phyloP scores from a whole-genome alignment of 768 basidiomycete genomes.

The Rossbeevera mucosa region DNA sequence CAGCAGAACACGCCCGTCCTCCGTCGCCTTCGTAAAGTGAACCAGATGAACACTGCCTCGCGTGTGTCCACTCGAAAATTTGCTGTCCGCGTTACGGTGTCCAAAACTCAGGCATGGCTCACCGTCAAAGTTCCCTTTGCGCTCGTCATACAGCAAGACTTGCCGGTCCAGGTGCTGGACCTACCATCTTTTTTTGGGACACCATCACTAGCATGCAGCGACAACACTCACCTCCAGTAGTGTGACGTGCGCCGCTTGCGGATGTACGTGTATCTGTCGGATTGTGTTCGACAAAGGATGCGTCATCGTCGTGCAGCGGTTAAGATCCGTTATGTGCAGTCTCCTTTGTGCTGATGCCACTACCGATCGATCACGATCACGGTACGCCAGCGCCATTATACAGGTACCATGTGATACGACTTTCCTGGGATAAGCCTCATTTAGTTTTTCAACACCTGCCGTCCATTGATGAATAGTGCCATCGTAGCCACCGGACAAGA shows the following conservation, averaged over 20 bases:
- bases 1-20: slow-evolving; percentile 40
- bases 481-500: slow-evolving; percentile 49
- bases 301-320: slow-evolving; percentile 27
- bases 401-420: slow-evolving; percentile 29
- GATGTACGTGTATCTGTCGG: slow-evolving; percentile 45
- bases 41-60: slow-evolving; percentile 39
- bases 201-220: slow-evolving; percentile 8
- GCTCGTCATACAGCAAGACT: slow-evolving; percentile 45
- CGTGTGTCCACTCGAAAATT: slow-evolving; percentile 26
- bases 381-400: slow-evolving; percentile 39
- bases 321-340: slow-evolving; percentile 38
- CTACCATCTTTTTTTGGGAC: slow-evolving; percentile 28
- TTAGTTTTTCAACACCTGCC: slow-evolving; percentile 17
- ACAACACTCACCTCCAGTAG: slow-evolving; percentile 43
- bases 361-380: slow-evolving; percentile 30
- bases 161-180: slow-evolving; percentile 47
- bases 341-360: slow-evolving; percentile 34
- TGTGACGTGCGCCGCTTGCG: slow-evolving; percentile 38
- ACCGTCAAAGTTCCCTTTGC: slow-evolving; percentile 36
- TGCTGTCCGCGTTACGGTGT: slow-evolving; percentile 27
- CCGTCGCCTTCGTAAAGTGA: slow-evolving; percentile 44
- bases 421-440: slow-evolving; percentile 23
- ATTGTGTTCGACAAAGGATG: slow-evolving; percentile 37
- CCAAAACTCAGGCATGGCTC: slow-evolving; percentile 45
- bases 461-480: slow-evolving; percentile 41